Conservation (phyloP, 2,329 filamentous ascomycete genomes). For the Xylaria sp. region DNA sequence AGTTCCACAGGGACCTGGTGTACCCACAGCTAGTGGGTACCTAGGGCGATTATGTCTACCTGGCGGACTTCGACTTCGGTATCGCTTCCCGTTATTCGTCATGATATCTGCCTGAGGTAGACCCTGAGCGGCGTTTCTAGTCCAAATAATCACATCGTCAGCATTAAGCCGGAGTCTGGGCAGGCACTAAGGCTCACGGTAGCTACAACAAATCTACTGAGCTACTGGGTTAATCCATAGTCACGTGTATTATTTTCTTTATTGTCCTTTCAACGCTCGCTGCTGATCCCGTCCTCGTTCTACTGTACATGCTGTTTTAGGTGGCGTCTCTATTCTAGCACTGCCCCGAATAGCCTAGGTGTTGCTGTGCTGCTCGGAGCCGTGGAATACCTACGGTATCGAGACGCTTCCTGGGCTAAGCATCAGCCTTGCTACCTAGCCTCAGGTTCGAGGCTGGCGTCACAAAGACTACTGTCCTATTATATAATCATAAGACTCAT, state of each 20-base stretch:
- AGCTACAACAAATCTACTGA: background rate
- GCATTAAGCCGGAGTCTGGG: conserved; percentile 15
- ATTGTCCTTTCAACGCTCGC: conserved; percentile 13
- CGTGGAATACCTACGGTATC: conserved; percentile 16
- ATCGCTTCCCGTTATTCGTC: background rate
- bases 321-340: conserved; percentile 10
- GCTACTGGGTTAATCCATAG: background rate
- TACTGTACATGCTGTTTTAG: background rate
- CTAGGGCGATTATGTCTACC: background rate
- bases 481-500: conserved; percentile 6
- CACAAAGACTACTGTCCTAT: background rate
- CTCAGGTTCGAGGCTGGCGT: background rate
- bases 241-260: conserved; percentile 12
- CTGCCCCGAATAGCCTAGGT: background rate
- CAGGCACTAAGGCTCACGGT: conserved; percentile 20
- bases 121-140: conserved; percentile 6
- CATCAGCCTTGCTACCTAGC: conserved; percentile 16
- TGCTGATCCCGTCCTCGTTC: background rate
- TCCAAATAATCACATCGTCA: conserved; percentile 8
- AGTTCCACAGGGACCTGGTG: background rate
- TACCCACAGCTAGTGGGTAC: conserved; percentile 5
- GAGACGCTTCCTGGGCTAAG: conserved; percentile 15
- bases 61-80: background rate
- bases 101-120: background rate
- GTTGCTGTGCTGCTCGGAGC: background rate